Base-by-base conservation (phyloP, 306 rosid genomes). In the Potentilla sterilis region DNA sequence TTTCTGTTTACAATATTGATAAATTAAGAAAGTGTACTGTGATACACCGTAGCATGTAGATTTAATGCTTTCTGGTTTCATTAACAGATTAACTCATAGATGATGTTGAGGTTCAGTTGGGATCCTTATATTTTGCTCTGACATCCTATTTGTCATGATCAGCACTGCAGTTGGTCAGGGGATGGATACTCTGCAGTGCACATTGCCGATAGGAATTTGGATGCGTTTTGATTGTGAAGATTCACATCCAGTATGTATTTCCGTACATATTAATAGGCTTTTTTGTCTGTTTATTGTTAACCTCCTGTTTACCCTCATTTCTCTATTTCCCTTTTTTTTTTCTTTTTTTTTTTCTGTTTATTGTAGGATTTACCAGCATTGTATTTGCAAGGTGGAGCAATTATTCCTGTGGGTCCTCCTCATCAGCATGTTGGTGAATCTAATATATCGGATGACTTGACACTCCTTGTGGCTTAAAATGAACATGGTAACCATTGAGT, bases 301-400 rank as follows among this genome's bases (percentile, higher is more conserved):
- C 35, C 12, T 69, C 67, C 37, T 24, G 15, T 71, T 54, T 67
- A 1, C 24, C 9, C 58, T 22, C 58, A 47, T 73, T 59, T 74
- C 37, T 14, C 68, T 49, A 3, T 54, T 55, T 79, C 44, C 13
- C 47, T 67, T 70, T 42, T 5, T 35, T 46, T 28, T 28, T 28
- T 28, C 47, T 67, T 70, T 42, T 5, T 35, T 46, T 28, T 28
- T 28, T 28, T 28, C 79, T 74, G 28, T 67, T 72, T 46, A 64
- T 84, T 42, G 22, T 87, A 93, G 97, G 98, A 93, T 87, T 88
- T 93, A 84, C 97, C 98, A 73, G 94, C 86, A 72, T 85, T 91
- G 79, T 94, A 82, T 80, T 87, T 94, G 75, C 84, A 87, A 91
- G 98, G 97, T 78, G 96, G 98, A 52, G 86, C 98, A 70, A 86